Base-by-base conservation (phyloP, 352 stramenopile species). In the Peronospora tabacina region DNA sequence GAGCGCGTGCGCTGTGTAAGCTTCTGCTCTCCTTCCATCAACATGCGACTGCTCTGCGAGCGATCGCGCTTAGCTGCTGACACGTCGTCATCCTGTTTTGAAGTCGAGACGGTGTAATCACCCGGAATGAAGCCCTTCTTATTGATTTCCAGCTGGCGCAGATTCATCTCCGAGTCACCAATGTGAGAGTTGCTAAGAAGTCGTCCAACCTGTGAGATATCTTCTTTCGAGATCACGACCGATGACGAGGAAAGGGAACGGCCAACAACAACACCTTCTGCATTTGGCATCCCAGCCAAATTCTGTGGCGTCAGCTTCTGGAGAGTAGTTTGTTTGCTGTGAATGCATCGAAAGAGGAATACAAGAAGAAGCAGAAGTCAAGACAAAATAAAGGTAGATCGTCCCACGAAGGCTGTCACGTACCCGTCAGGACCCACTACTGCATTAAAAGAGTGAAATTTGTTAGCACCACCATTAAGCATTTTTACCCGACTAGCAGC, bases 171-270 rank as follows among this genome's bases (percentile, higher is more conserved):
- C 48, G 76, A 88, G 43, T 91, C 77, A 56, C 62, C 69, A 51
- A 91, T 91, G 61, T 88, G 80, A 32, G 80, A 80, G 49, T 87
- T 85, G 56, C 72, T 82, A 6, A 91, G 52, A 44, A 88, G 44
- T 4, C 67, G 53, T 4, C 73, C 71, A n/a, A 91, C 63, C 35
- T 76, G 60, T 39, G 70, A 76, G 35, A 91, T 88, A 63, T 91
- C 80, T 56, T 91, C 80, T 53, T 85, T 87, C 33, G 75, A 87
- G 12, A 91, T 67, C n/a, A 70, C 63, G 20, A 86, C 55, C 10
- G 75, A 82, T 34, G 80, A 88, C 30, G 80, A 91, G 38, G 77
- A 88, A 22, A 74, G 51, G 19, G 73, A 84, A 16, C 76, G 71
- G 3, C 55, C 41, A 28, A 65, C 50, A 24, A 74, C 45, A n/a